These are phyloP conservation scores for Meyerozyma carpophila DNA, from an alignment of 1,139 yeast species.

Conservation along the genomic window DNA sequence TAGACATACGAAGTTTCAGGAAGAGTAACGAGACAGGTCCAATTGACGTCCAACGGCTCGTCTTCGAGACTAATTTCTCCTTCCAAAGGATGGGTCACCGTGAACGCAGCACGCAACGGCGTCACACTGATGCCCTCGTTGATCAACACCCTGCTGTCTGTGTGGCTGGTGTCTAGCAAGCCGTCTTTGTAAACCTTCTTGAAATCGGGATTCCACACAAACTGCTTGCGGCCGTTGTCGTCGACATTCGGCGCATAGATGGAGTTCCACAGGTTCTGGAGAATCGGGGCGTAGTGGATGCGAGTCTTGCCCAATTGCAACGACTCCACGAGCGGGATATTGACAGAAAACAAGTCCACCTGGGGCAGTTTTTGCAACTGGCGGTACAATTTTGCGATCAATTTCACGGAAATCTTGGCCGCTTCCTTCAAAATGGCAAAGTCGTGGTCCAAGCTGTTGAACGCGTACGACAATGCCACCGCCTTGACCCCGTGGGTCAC, in stretches of 20 bases:
- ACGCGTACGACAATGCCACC: conserved; percentile 82
- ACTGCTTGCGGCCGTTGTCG: conserved; percentile 31
- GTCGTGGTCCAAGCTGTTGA: conserved; percentile 50
- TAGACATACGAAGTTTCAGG: conserved; percentile 49
- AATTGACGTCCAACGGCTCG: conserved; percentile 10
- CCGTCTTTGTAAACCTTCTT: conserved; percentile 61
- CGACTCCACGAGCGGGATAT: conserved; percentile 64
- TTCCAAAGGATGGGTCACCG: conserved; percentile 43
- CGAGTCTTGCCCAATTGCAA: conserved; percentile 50
- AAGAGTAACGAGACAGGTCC: conserved; percentile 25
- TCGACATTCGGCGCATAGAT: conserved; percentile 33
- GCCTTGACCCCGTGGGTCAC: conserved; percentile 72
- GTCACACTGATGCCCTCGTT: conserved; percentile 65
- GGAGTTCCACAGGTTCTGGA: conserved; percentile 75
- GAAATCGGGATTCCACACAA: conserved; percentile 83
- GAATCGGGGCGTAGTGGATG: conserved; percentile 68
- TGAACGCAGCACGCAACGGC: conserved; percentile 74
- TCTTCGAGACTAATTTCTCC: conserved; percentile 51
- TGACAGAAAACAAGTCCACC: conserved; percentile 75
- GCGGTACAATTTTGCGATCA: conserved; percentile 52
- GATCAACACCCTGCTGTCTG: conserved; percentile 51
- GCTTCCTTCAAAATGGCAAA: conserved; percentile 57
- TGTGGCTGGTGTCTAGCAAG: conserved; percentile 44
- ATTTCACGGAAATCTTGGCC: conserved; percentile 57
- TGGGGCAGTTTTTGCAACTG: conserved; percentile 45